phyloP scores from a whole-genome alignment of 495 filamentous ascomycete genomes.

The Xylona heveae region DNA sequence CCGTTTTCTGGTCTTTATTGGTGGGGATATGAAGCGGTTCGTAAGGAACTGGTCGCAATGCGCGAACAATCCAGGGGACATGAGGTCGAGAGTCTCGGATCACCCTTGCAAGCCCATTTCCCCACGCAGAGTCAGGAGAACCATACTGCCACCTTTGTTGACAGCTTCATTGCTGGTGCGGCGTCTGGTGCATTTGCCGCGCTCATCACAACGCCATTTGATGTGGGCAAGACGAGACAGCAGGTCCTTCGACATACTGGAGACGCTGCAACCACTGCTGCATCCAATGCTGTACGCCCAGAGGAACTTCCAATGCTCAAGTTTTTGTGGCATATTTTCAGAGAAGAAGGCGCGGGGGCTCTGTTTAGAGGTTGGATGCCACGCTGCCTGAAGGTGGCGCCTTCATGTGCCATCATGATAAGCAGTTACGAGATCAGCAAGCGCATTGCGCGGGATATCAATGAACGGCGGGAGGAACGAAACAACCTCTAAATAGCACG shows the following conservation, averaged over 20 bases:
- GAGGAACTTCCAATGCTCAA: slow-evolving; percentile 55
- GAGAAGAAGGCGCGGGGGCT: slow-evolving; percentile 55
- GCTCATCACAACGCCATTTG: slow-evolving; percentile 84
- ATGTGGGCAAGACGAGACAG: slow-evolving; percentile 88
- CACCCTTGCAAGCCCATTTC: slow-evolving; percentile 6
- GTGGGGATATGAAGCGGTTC: slow-evolving; percentile 83
- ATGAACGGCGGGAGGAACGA: slow-evolving; percentile 29
- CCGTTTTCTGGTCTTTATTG: slow-evolving; percentile 95
- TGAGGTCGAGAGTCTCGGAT: slow-evolving; percentile 7
- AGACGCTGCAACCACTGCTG: slow-evolving; percentile 10
- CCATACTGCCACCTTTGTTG: slow-evolving; percentile 51
- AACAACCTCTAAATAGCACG: too few relatives aligned
- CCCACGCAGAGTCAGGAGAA: slow-evolving; percentile 26
- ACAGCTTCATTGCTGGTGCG: slow-evolving; percentile 76
- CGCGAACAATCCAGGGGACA: slow-evolving; percentile 27
- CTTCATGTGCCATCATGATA: slow-evolving; percentile 99
- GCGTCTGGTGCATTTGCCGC: slow-evolving; percentile 66
- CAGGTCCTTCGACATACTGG: slow-evolving; percentile 47
- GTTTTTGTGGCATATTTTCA: slow-evolving; percentile 74
- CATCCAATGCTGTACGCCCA: slow-evolving; percentile 23
- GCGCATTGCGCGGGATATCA: slow-evolving; percentile 58
- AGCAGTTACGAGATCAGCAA: slow-evolving; percentile 93
- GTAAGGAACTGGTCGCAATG: slow-evolving; percentile 37
- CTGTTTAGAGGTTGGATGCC: slow-evolving; percentile 83
- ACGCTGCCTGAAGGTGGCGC: slow-evolving; percentile 81